Evolutionary conservation across 805 yeast species (phyloP).

Genomic region (Blastobotrys americana): DNA sequence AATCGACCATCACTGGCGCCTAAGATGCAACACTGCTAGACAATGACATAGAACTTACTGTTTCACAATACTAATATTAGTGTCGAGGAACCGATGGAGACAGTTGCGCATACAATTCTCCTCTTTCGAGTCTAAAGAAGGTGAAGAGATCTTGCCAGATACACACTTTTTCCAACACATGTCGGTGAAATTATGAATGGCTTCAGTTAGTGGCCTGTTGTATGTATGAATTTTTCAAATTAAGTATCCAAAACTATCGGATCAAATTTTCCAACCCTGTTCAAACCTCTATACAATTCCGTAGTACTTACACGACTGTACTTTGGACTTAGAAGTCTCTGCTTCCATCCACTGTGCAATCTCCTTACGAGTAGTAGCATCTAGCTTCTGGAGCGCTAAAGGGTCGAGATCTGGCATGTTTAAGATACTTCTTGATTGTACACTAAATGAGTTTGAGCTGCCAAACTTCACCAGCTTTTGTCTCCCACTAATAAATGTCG

Average conservation of each 20-base stretch:
- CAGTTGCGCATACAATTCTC: conserved; percentile 73
- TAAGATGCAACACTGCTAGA: too few relatives aligned
- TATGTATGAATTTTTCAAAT: conserved; percentile 1
- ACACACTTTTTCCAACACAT: conserved; percentile 87
- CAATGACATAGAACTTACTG: too few relatives aligned
- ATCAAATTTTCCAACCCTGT: neutral
- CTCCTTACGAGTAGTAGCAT: conserved; percentile 66
- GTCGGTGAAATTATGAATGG: conserved; percentile 84
- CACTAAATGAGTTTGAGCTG: too few relatives aligned
- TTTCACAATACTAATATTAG: conserved; percentile 77
- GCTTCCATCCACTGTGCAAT: conserved; percentile 68
- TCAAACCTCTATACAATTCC: conserved; percentile 15
- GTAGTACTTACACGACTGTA: too few relatives aligned
- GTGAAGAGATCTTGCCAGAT: conserved; percentile 31
- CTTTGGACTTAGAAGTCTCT: conserved; percentile 80
- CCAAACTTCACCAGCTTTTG: too few relatives aligned
- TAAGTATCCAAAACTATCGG: neutral
- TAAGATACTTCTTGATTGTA: neutral
- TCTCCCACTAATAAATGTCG: neutral
- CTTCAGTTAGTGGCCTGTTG: too few relatives aligned
- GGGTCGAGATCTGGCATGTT: conserved; percentile 32
- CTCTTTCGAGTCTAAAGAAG: conserved; percentile 49
- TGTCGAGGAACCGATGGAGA: conserved; percentile 77
- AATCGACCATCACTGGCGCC: too few relatives aligned
- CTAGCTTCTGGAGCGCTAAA: conserved; percentile 41